These are phyloP conservation scores for Sutorius australiensis DNA, from an alignment of 768 basidiomycete genomes.

Conservation along the genomic window DNA sequence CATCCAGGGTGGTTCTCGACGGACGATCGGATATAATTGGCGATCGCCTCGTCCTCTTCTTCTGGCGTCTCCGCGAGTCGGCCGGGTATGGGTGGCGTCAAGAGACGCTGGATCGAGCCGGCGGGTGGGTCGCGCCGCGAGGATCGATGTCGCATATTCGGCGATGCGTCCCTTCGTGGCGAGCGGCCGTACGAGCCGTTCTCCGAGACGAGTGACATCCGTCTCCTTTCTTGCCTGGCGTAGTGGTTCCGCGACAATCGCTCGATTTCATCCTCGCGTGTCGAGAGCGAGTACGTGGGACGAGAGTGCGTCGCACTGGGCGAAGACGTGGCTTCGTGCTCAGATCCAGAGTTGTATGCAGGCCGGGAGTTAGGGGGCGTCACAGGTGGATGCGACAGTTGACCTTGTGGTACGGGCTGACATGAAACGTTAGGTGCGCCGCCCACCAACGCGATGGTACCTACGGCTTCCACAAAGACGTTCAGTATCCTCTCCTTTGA, in stretches of 20 bases:
- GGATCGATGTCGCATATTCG: neutral
- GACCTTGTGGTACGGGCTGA: slow-evolving; percentile 26
- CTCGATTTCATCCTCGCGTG: slow-evolving; percentile 29
- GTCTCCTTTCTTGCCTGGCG: slow-evolving; percentile 3
- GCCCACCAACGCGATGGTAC: slow-evolving; percentile 13
- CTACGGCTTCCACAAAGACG: slow-evolving; percentile 56
- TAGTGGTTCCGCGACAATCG: slow-evolving; percentile 24
- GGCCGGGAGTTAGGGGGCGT: slow-evolving; percentile 7
- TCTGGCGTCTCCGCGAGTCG: slow-evolving; percentile 35
- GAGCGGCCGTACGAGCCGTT: slow-evolving; percentile 18
- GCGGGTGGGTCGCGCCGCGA: neutral
- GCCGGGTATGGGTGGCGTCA: slow-evolving; percentile 26
- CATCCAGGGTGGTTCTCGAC: slow-evolving; percentile 46
- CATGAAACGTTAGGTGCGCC: slow-evolving; percentile 6
- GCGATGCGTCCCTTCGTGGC: slow-evolving; percentile 5
- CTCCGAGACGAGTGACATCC: slow-evolving; percentile 17
- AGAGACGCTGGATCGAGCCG: slow-evolving; percentile 1
- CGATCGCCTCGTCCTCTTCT: slow-evolving; percentile 40
- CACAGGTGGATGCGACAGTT: slow-evolving; percentile 23
- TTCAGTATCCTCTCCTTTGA: slow-evolving; percentile 51
- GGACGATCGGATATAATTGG: slow-evolving; percentile 39
- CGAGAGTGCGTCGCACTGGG: neutral
- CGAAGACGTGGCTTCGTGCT: slow-evolving; percentile 11
- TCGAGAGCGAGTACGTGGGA: slow-evolving; percentile 11
- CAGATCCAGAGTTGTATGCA: slow-evolving; percentile 17